Evolutionary conservation across 2,329 filamentous ascomycete species (phyloP).

Genomic region (Claviceps quebecensis): DNA sequence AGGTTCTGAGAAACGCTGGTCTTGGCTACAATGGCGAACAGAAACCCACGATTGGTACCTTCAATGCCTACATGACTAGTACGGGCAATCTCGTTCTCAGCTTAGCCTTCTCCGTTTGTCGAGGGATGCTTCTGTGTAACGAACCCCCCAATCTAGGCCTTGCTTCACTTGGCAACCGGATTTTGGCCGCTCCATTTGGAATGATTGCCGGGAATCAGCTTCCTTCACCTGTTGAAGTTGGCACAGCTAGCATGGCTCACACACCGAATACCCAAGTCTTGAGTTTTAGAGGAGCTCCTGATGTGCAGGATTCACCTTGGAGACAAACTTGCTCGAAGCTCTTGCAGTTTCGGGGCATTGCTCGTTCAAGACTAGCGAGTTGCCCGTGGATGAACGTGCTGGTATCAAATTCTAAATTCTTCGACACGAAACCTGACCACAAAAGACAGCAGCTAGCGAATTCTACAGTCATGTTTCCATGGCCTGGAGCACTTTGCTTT

Average conservation of each 20-base stretch:
- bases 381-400: slow-evolving; percentile 38
- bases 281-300: slow-evolving; percentile 25
- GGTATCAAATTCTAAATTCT: slow-evolving; percentile 29
- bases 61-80: slow-evolving; percentile 41
- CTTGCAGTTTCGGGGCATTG: slow-evolving; percentile 35
- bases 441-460: slow-evolving; percentile 24
- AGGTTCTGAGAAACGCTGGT: slow-evolving; percentile 6
- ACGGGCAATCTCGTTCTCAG: slow-evolving; percentile 38
- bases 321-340: slow-evolving; percentile 35
- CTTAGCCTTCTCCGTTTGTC: slow-evolving; percentile 32
- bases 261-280: slow-evolving; percentile 39
- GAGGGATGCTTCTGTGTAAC: slow-evolving; percentile 32
- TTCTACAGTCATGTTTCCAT: slow-evolving; percentile 30
- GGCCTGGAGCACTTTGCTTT: slow-evolving; percentile 41
- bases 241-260: slow-evolving; percentile 27
- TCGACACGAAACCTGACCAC: slow-evolving; percentile 27
- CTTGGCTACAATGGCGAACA: slow-evolving; percentile 9
- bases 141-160: slow-evolving; percentile 27
- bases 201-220: slow-evolving; percentile 18
- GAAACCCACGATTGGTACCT: slow-evolving; percentile 29
- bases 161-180: slow-evolving; percentile 26
- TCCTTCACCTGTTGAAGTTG: slow-evolving; percentile 8
- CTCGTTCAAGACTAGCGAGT: slow-evolving; percentile 26
- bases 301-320: slow-evolving; percentile 31
- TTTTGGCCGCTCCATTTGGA: slow-evolving; percentile 43